Percentiles rank a stretch among this genome's conserved stretches.
Evolutionary conservation across 2,329 filamentous ascomycete genomes (phyloP).

Genomic region (Paecilomyces dactylethromorphus): DNA sequence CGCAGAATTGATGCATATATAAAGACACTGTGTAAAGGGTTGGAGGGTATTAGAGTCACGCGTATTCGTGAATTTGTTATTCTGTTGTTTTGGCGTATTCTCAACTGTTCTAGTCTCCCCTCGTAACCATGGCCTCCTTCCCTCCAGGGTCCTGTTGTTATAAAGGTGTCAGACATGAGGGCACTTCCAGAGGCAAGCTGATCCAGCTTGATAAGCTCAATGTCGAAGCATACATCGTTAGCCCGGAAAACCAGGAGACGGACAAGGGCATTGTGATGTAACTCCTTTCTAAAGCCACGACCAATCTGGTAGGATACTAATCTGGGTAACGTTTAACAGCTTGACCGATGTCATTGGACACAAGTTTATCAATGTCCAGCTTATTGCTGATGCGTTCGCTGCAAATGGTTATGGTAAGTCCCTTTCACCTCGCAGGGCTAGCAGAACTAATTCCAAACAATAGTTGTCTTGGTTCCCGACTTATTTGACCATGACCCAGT

Average conservation of each 20-base stretch:
- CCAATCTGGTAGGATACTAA: neutral
- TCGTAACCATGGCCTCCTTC: slow-evolving; percentile 2
- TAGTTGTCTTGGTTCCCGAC: slow-evolving; percentile 55
- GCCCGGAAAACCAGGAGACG: slow-evolving; percentile 41
- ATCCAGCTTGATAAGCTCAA: slow-evolving; percentile 32
- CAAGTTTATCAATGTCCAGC: slow-evolving; percentile 46
- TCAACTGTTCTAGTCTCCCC: neutral
- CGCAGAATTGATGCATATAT: too few relatives aligned
- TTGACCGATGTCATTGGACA: slow-evolving; percentile 49
- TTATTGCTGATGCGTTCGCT: slow-evolving; percentile 64
- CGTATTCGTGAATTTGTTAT: too few relatives aligned
- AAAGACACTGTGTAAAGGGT: too few relatives aligned
- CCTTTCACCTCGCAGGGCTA: neutral
- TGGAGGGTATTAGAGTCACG: too few relatives aligned
- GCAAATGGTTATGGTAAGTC: slow-evolving; percentile 53
- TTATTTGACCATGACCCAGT: slow-evolving; percentile 52
- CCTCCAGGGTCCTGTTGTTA: slow-evolving; percentile 5
- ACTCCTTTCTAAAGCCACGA: neutral
- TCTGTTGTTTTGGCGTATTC: too few relatives aligned
- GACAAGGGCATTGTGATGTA: slow-evolving; percentile 44
- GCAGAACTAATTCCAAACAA: neutral
- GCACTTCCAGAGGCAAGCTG: slow-evolving; percentile 31
- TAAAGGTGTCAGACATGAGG: slow-evolving; percentile 33
- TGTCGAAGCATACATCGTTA: slow-evolving; percentile 43
- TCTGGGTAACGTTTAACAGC: neutral